Evolutionary conservation across 257 asterid species (phyloP), one percentile per base, ranked within the genome.

Genomic region (Capsicum rhomboideum): DNA sequence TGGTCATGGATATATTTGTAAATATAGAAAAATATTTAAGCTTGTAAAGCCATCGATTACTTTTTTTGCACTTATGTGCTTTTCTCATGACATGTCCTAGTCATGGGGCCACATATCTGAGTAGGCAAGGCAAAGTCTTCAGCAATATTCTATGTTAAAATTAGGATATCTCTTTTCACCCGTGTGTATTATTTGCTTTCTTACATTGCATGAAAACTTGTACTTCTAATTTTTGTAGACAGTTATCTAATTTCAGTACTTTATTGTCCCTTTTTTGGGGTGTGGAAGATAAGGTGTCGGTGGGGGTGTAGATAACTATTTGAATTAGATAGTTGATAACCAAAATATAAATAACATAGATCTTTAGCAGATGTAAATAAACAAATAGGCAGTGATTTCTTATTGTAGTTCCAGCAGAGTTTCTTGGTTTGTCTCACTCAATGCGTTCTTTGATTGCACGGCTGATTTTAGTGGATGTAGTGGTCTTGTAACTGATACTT

Each of bases 71-170:
- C 79, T 34, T 6, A 71, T 71, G 67, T 54, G 72, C 40, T 55
- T 82, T n/a, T 55, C 42, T 72, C 44, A 31, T 83, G 82, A 21
- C 79, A 2, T 83, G 78, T 83, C 81, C 79, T 72, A 83, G 78
- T 83, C 74, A 46, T 17, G 68, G 81, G 85, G 31, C 54, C 82
- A 37, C 18, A 54, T 49, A 79, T 28, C 56, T 9, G 61, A 72
- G 44, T 83, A 50, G 2, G 44, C 82, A 40, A 37, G 68, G 69
- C 34, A 72, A 37, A 37, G 67, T 83, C 82, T n/a, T 83, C 66
- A 63, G 72, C 56, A 37, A 56, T 83, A 71, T 69, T 71, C 67
- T 46, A 34, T 31, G 64, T 34, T 53, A 13, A 49, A 59, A 50
- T 50, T 69, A 64, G 82, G 64, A 63, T 44, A 71, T 52, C 14